Conservation (phyloP, 2,329 filamentous ascomycete species). For the Ceratocystis cubensis region DNA sequence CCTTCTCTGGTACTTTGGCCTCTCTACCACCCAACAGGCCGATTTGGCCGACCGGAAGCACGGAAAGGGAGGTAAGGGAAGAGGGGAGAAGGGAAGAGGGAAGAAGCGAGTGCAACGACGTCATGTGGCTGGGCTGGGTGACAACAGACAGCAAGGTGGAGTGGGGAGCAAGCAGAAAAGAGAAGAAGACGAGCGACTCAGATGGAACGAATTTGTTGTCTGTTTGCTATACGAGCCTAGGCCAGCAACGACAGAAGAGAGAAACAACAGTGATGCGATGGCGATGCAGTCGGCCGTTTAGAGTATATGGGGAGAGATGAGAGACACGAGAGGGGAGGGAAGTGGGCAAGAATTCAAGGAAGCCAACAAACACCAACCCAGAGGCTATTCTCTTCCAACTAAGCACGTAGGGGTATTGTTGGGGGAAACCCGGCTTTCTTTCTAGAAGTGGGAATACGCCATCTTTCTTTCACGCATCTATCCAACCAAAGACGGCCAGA, state of each 20-base stretch:
- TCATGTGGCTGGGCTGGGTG: background rate
- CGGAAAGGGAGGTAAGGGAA: background rate
- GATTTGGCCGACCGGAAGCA: background rate
- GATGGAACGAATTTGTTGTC: background rate
- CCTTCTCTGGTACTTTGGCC: background rate
- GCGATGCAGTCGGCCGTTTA: background rate
- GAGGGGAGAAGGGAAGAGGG: background rate
- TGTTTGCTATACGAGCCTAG: background rate
- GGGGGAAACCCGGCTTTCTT: too few species aligned
- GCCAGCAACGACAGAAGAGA: too few species aligned
- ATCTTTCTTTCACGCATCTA: too few species aligned
- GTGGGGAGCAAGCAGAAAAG: background rate
- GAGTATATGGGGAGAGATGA: background rate
- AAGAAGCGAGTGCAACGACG: conserved; percentile 1
- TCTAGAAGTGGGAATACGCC: too few species aligned
- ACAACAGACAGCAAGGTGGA: background rate
- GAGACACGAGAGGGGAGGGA: background rate
- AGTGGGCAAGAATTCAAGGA: background rate
- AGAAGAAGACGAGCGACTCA: background rate
- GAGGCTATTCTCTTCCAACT: too few species aligned
- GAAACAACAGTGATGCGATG: background rate
- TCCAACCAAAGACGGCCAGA: too few species aligned
- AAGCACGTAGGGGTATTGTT: too few species aligned
- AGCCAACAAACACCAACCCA: too few species aligned
- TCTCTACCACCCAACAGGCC: background rate